phyloP scores from a whole-genome alignment of 2,329 filamentous ascomycete genomes.

The Trichothecium roseum region DNA sequence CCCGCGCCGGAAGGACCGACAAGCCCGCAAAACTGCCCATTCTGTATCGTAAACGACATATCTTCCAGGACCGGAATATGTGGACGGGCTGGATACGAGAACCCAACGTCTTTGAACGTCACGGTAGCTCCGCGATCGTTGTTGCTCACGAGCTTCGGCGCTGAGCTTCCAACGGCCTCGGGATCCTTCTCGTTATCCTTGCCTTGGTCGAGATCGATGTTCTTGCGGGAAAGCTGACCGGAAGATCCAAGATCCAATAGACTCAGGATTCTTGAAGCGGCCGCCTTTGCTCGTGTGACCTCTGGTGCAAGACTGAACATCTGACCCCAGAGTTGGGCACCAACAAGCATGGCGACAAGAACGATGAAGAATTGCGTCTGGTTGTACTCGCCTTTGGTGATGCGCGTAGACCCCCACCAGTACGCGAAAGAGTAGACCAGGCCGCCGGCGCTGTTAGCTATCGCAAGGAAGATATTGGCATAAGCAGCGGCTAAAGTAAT shows the following conservation, averaged over 20 bases:
- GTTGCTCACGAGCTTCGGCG: conserved; percentile 9
- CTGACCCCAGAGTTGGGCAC: conserved; percentile 62
- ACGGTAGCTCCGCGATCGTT: conserved; percentile 31
- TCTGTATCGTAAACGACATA: conserved; percentile 44
- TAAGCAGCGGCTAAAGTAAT: conserved; percentile 37
- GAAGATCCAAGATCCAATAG: conserved; percentile 34
- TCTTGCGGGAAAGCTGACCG: conserved; percentile 9
- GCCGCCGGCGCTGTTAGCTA: conserved; percentile 51
- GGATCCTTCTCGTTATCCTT: conserved; percentile 20
- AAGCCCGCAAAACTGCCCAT: conserved; percentile 52
- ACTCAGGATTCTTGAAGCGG: conserved; percentile 46
- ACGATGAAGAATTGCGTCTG: conserved; percentile 68
- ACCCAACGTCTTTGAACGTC: conserved; percentile 47
- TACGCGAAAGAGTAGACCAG: conserved; percentile 67
- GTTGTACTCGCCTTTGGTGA: conserved; percentile 52
- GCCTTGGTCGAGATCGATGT: conserved; percentile 3
- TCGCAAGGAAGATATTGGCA: conserved; percentile 49
- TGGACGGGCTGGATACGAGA: conserved; percentile 55
- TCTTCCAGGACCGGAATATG: conserved; percentile 45
- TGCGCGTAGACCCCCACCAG: conserved; percentile 69
- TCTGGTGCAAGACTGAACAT: conserved; percentile 69
- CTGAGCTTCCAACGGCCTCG: conserved; percentile 22
- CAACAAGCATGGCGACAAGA: conserved; percentile 59
- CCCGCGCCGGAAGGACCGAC: conserved; percentile 58
- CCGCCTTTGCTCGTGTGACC: conserved; percentile 54